Evolutionary conservation across 768 basidiomycete genomes (phyloP).

Genomic region (Lactarius hengduanensis): DNA sequence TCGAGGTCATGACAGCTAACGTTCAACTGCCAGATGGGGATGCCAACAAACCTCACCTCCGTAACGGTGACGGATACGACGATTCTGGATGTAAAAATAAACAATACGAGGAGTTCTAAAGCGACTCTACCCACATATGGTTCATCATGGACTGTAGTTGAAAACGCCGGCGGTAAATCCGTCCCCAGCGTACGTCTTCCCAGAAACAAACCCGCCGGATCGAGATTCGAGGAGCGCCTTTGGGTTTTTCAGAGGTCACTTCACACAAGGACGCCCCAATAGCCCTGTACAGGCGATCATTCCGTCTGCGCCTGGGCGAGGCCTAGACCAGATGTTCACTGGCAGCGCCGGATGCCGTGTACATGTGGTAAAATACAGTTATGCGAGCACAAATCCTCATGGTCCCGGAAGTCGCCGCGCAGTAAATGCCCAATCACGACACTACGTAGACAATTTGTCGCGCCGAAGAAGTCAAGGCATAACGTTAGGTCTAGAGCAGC

Average conservation of each 20-base stretch:
- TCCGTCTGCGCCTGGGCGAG: not conserved
- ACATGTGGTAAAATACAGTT: not conserved
- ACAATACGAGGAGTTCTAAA: too few relatives aligned
- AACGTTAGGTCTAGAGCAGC: slow-evolving; percentile 1
- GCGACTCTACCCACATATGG: not conserved
- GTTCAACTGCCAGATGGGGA: not conserved
- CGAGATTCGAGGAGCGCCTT: not conserved
- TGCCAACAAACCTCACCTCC: not conserved
- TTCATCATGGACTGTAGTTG: not conserved
- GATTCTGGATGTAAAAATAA: too few relatives aligned
- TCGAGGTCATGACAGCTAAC: not conserved
- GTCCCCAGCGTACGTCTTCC: not conserved
- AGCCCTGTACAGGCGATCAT: not conserved
- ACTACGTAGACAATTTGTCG: not conserved
- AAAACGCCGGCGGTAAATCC: not conserved
- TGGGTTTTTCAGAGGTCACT: not conserved
- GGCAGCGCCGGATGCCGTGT: not conserved
- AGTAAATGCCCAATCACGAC: not conserved
- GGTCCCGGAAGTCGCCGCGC: not conserved
- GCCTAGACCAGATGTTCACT: not conserved
- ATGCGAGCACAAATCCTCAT: not conserved
- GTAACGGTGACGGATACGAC: not conserved
- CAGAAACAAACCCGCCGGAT: not conserved
- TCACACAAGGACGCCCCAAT: not conserved
- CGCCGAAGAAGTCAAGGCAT: not conserved